A percentile compares a stretch with the other conserved stretches of the same genome.
phyloP scores from a whole-genome alignment of 768 basidiomycete species.

The Lentinula edodes region DNA sequence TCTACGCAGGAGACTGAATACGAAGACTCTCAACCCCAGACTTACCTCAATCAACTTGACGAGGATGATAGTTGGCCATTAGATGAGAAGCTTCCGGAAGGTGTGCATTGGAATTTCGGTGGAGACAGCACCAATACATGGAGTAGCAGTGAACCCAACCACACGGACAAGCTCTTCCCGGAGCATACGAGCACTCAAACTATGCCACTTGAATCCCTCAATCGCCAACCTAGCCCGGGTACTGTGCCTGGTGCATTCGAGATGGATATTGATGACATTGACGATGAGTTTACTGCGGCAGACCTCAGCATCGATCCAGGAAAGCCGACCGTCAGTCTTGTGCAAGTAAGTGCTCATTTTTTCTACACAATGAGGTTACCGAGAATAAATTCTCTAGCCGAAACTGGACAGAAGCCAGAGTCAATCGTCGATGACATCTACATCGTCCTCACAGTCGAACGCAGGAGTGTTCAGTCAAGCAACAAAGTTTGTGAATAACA shows the following conservation, averaged over 20 bases:
- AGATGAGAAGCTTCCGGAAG: constrained; percentile 54
- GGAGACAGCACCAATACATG: constrained; percentile 69
- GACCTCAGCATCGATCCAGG: constrained; percentile 34
- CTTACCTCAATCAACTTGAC: constrained; percentile 43
- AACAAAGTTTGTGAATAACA: constrained; percentile 59
- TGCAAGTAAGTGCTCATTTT: constrained; percentile 33
- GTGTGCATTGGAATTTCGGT: constrained; percentile 58
- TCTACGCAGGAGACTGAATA: constrained; percentile 57
- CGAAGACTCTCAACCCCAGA: constrained; percentile 33
- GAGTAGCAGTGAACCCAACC: constrained; percentile 57
- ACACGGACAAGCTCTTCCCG: constrained; percentile 45
- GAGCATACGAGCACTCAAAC: constrained; percentile 9
- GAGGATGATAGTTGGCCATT: constrained; percentile 69
- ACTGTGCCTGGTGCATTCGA: constrained; percentile 26
- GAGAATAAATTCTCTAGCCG: constrained; percentile 9
- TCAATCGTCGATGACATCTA: constrained; percentile 51
- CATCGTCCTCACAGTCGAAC: constrained; percentile 43
- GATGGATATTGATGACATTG: constrained; percentile 29
- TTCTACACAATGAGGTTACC: background rate
- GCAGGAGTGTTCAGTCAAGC: constrained; percentile 67
- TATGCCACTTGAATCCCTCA: constrained; percentile 10
- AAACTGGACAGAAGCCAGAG: constrained; percentile 39
- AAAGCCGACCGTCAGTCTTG: constrained; percentile 30
- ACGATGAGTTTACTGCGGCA: constrained; percentile 34
- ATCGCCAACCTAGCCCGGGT: constrained; percentile 7